Percentiles rank a stretch among this genome's conserved stretches.
phyloP scores from a whole-genome alignment of 2,329 filamentous ascomycete genomes.

The Claviceps digitariae region DNA sequence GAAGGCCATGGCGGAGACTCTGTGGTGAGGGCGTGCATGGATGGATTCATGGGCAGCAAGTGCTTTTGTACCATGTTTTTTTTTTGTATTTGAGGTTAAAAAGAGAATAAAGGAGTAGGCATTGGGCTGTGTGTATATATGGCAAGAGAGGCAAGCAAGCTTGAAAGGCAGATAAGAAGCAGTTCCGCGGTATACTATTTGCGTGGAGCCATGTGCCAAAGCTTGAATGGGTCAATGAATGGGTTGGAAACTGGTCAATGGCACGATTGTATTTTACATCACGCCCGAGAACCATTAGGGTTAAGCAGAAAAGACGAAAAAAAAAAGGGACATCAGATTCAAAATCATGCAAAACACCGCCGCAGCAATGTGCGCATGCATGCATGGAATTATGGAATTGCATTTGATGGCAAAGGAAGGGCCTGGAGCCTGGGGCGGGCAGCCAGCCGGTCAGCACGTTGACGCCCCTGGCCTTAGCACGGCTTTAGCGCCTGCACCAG shows the following conservation, averaged over 20 bases:
- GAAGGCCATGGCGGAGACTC: constrained; percentile 27
- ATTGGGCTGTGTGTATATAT: background rate
- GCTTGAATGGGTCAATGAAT: background rate
- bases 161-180: background rate
- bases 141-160: background rate
- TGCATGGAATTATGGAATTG: too few species aligned
- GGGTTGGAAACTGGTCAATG: too few species aligned
- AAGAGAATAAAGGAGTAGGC: background rate
- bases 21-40: constrained; percentile 16
- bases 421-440: too few species aligned
- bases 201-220: background rate
- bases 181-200: too few species aligned
- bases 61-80: too few species aligned
- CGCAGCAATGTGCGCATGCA: too few species aligned
- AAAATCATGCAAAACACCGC: background rate
- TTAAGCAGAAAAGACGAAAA: too few species aligned
- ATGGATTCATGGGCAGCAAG: background rate
- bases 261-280: too few species aligned
- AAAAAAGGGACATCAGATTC: too few species aligned
- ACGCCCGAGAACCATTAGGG: too few species aligned
- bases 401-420: too few species aligned
- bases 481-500: background rate
- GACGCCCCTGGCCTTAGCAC: background rate
- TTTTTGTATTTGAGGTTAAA: background rate
- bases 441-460: background rate